Evolutionary conservation across 352 stramenopile genomes (phyloP), one percentile per base, ranked within the genome.

Genomic region (Phytopythium helicoides): DNA sequence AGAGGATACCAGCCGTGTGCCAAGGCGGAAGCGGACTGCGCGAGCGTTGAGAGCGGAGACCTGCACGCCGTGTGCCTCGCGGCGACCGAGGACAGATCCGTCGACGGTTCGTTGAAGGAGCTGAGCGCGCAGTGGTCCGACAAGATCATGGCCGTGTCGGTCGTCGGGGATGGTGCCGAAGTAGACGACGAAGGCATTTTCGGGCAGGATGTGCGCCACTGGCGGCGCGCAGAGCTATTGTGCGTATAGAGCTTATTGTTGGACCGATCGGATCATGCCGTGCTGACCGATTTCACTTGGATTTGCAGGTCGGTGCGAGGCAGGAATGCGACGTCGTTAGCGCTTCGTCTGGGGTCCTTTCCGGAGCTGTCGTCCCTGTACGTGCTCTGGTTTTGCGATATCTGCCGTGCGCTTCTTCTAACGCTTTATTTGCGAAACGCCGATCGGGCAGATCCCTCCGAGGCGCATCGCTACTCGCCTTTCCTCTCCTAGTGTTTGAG

Each of bases 401-500:
- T n/a, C n/a, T n/a, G n/a, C n/a, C n/a, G n/a, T n/a, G n/a, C n/a
- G n/a, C n/a, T n/a, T n/a, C 19, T 15, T 46, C 28, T n/a, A 23
- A 22, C 6, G 15, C 18, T 15, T 33, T 25, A n/a, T n/a, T n/a
- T n/a, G n/a, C n/a, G 15, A 22, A n/a, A 14, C 9, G 22, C 7
- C 18, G 21, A 7, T 6, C 25, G 5, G 0, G 11, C 37, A 66
- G 59, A 12, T 62, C 33, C 16, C 54, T 66, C 9, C 59, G 60
- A 22, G 62, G 62, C 54, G 60, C 60, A 31, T 58, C 59, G 35
- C 36, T 66, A 22, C 47, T 31, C 6, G 22, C n/a, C 21, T 55
- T 66, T 22, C 59, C 59, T 3, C 22, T 31, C 5, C 46, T 59
- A 35, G 7, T 66, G 19, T 66, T 66, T 37, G 50, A 52, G 22